Base-by-base conservation (phyloP, 73 alveolate genomes). In the Paramecium octaurelia region DNA sequence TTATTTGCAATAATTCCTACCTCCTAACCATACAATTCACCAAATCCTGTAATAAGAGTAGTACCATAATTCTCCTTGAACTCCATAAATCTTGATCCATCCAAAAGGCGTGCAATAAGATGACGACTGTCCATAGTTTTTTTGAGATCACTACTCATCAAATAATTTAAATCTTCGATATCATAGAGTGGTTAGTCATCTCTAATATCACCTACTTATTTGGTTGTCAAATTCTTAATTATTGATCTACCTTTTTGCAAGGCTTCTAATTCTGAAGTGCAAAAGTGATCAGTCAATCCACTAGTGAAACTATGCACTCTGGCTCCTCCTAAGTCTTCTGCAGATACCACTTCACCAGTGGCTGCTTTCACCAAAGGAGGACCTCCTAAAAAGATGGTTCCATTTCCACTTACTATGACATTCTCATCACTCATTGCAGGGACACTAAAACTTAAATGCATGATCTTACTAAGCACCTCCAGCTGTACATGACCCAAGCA, bases 291-390 rank as follows among this genome's bases (percentile, higher is more conserved):
- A 18, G 99, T 96, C 38, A 98, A 97, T 20, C 99, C 99, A 38
- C 99, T 96, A 16, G 77, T 89, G 58, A 89, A 94, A 84, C 98
- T 93, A 86, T 98, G 99, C 42, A 98, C 97, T 38, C 94, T 95
- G 10, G 99, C 99, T 40, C 99, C 99, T 36, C 99, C 99, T 36
- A 95, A 90, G 20, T 94, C 97, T 92, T 97, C 99, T 20, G 99
- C 99, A 3, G 98, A 59, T 38, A 98, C 99, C 21, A 88, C 94
- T 89, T 98, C 99, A 8, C 99, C 99, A 36, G 99, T 97, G 20
- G 99, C 99, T 38, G 99, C 99, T 85, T 98, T 96, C 27, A 98
- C 99, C 27, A 98, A 92, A 6, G 99, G 99, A 36, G 99, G 99
- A 16, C 99, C 99, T 21, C 98, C 99, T 59, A 98, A 83, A 93